These are phyloP conservation scores for Macadamia integrifolia DNA, from an alignment of 164 flowering plant genomes.

Conservation along the genomic window DNA sequence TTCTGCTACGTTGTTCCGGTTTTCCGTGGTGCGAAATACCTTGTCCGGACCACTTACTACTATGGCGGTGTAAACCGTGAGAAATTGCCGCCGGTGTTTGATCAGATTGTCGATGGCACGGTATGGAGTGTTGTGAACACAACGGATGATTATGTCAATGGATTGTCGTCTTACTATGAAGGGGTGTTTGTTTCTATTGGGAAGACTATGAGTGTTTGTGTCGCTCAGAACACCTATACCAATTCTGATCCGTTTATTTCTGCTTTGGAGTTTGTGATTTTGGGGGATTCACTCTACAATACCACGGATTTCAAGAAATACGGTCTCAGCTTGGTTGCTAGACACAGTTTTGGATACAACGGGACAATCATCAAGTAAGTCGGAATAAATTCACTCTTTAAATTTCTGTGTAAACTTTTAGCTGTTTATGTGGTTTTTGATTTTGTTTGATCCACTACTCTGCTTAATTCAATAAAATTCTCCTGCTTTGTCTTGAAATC, in stretches of 20 bases:
- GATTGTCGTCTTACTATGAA: conserved; percentile 56
- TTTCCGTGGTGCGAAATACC: conserved; percentile 42
- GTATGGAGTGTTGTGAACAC: conserved; percentile 82
- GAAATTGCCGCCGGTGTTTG: conserved; percentile 66
- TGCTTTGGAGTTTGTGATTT: conserved; percentile 52
- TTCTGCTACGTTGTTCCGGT: conserved; percentile 70
- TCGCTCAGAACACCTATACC: conserved; percentile 56
- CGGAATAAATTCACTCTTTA: neutral
- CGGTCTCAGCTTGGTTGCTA: conserved; percentile 57
- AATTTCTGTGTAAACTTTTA: no score
- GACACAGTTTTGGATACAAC: conserved; percentile 65
- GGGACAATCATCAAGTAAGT: conserved; percentile 57
- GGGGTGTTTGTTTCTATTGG: conserved; percentile 69
- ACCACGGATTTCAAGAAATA: conserved; percentile 55
- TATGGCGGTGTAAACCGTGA: conserved; percentile 65
- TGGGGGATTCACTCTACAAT: conserved; percentile 68
- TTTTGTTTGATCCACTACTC: no score
- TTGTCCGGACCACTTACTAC: conserved; percentile 74
- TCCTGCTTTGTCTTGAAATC: no score
- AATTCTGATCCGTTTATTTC: conserved; percentile 86
- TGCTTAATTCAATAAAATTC: no score
- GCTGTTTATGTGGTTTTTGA: no score
- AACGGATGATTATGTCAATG: conserved; percentile 52
- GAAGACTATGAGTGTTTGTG: conserved; percentile 67
- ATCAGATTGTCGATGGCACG: conserved; percentile 87